Percentiles rank a stretch among this genome's conserved stretches.
Conservation (phyloP, 768 basidiomycete species). For the Boletus sp. region DNA sequence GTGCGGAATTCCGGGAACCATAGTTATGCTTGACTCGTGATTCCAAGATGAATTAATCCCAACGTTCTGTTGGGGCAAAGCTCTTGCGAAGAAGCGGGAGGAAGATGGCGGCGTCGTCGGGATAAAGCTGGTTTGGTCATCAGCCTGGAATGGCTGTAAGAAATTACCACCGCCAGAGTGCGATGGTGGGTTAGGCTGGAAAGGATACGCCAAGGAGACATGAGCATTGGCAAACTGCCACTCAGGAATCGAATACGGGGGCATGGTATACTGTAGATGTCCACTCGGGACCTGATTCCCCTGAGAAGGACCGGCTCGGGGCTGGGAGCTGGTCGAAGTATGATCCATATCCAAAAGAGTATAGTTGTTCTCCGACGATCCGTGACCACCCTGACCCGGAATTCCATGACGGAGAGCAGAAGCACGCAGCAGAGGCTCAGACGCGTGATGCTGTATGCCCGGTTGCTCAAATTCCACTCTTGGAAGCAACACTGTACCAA, state of each 20-base stretch:
- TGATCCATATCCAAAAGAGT: conserved; percentile 1
- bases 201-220: background rate
- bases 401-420: background rate
- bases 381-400: background rate
- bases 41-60: background rate
- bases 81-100: background rate
- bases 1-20: background rate
- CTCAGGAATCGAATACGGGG: background rate
- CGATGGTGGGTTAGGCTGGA: background rate
- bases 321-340: background rate
- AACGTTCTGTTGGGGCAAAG: conserved; percentile 1
- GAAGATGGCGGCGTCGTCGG: background rate
- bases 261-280: background rate
- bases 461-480: background rate
- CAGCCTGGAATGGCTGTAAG: conserved; percentile 1
- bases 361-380: background rate
- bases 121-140: conserved; percentile 1
- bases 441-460: background rate
- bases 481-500: background rate
- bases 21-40: background rate
- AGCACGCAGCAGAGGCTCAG: background rate
- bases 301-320: background rate
- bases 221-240: conserved; percentile 5
- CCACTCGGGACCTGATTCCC: background rate
- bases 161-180: background rate